These are phyloP conservation scores for Blastocystis sp. DNA, from an alignment of 352 stramenopile species.

Conservation along the genomic window DNA sequence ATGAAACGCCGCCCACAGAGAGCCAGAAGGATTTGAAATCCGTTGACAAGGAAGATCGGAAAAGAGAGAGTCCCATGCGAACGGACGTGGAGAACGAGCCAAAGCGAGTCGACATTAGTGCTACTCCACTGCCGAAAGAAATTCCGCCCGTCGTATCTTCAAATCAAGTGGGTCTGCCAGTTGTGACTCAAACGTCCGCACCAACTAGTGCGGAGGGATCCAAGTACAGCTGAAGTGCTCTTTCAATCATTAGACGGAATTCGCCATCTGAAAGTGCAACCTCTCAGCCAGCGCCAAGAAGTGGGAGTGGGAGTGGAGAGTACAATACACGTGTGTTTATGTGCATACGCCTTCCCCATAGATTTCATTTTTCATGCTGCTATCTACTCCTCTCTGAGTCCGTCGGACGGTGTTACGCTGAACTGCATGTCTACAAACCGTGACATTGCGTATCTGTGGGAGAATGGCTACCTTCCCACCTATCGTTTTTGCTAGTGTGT, in stretches of 20 bases:
- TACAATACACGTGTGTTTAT: not conserved
- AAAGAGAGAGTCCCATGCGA: no score
- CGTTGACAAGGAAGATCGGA: no score
- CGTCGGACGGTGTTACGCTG: not conserved
- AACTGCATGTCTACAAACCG: not conserved
- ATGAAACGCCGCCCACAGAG: no score
- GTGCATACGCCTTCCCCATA: not conserved
- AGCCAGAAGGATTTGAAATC: no score
- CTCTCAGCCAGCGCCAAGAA: no score
- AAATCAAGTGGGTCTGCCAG: not conserved
- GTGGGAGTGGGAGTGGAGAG: not conserved
- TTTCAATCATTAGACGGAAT: not conserved
- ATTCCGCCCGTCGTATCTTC: no score
- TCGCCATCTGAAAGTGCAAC: not conserved
- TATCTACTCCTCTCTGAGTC: not conserved
- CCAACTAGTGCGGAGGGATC: not conserved
- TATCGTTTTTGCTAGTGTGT: not conserved
- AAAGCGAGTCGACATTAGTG: no score
- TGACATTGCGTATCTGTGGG: not conserved
- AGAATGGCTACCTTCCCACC: not conserved
- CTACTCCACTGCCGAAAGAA: no score
- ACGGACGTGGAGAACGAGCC: no score
- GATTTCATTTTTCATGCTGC: conserved; percentile 17
- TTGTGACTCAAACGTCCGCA: not conserved
- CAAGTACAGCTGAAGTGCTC: conserved; percentile 7